phyloP scores from a whole-genome alignment of 495 filamentous ascomycete species.

The Cercophora scortea region DNA sequence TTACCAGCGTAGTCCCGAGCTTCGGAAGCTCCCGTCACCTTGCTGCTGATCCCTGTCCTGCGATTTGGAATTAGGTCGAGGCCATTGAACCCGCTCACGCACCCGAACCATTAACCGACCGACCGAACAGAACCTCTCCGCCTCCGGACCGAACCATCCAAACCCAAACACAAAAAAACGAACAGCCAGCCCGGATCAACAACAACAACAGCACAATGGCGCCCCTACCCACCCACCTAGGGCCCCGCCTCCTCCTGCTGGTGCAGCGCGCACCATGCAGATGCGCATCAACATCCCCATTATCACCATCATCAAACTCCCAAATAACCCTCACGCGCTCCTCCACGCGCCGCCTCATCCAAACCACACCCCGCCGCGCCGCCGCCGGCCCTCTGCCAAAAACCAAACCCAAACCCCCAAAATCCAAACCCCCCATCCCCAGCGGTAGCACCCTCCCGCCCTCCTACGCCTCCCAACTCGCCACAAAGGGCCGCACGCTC shows the following conservation, averaged over 20 bases:
- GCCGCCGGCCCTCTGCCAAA: background rate
- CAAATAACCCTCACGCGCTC: background rate
- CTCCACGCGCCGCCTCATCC: background rate
- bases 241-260: constrained; percentile 9
- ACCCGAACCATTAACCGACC: too few species aligned
- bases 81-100: too few species aligned
- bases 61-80: too few species aligned
- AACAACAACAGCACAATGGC: constrained; percentile 7
- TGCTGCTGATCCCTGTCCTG: too few species aligned
- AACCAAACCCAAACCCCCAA: background rate
- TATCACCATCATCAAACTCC: background rate
- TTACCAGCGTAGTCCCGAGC: background rate
- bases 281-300: constrained; percentile 1
- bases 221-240: constrained; percentile 15
- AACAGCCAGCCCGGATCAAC: too few species aligned
- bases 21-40: background rate
- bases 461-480: constrained; percentile 38
- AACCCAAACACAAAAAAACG: too few species aligned
- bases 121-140: too few species aligned
- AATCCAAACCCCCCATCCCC: background rate
- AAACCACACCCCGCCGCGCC: background rate
- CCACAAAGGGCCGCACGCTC: constrained; percentile 34
- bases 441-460: background rate
- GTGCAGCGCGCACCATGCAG: constrained; percentile 4
- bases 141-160: too few species aligned